Evolutionary conservation across 495 filamentous ascomycete species (phyloP), one percentile per base, ranked within the genome.

Genomic region (Acidiella bohemica): DNA sequence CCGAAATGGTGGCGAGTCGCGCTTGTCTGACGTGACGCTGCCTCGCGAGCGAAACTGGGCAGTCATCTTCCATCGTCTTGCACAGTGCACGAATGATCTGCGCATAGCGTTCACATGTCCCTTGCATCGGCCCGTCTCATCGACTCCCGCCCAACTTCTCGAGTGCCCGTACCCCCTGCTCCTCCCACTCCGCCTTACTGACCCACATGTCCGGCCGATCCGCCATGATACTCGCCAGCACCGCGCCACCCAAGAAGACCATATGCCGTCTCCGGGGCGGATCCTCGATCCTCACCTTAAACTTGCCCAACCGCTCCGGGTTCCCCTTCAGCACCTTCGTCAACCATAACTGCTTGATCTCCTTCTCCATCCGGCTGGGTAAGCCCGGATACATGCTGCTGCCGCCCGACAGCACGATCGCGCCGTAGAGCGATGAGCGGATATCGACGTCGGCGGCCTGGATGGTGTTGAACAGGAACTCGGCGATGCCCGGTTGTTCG

Each of bases 191-290:
- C 55, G 80, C 70, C 67, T 93, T 93, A 35, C 80, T 78, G 38
- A 97, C 88, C 90, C 90, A 97, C 90, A 97, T 97, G 58, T 80
- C 79, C 54, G 94, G 83, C 63, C 93, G 93, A 60, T 96, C 86
- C 35, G 90, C 85, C 78, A 97, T 96, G 65, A 97, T 85, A 59
- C 94, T 95, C 45, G 90, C 90, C 38, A 99, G 71, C 33, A 99
- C 92, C 7, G 90, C 92, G 55, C 90, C 90, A 42, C 90, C 90
- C 40, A 96, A 62, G 75, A 99, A 99, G 4, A 96, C 92, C 90
- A 99, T 96, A 63, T 99, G 92, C 57, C 87, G 74, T 59, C 90
- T 74, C 63, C 90, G 73, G 13, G 90, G 90, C 32, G 90, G 92
- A 58, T 99, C 90, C 56, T 99, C 92, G 62, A 99, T 95, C 57